phyloP scores from a whole-genome alignment of 176 grass and related monocot genomes.

The Elaeis guineensis region DNA sequence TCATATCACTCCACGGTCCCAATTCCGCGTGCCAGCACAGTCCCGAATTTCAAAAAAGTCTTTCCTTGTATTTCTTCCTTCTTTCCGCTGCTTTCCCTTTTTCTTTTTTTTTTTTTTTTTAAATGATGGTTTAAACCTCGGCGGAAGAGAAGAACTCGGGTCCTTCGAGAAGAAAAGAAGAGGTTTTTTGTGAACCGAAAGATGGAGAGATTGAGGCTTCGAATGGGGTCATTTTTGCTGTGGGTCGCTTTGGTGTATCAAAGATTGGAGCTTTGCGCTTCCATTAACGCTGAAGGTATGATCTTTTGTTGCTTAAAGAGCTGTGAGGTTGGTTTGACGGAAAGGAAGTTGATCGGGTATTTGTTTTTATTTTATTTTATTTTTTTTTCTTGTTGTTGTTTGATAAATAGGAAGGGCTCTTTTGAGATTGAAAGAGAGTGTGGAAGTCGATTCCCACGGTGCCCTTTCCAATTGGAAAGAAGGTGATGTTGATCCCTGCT shows the following conservation, averaged over 20 bases:
- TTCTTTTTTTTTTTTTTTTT: too few relatives aligned
- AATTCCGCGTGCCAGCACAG: too few relatives aligned
- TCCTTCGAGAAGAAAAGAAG: too few relatives aligned
- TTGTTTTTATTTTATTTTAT: constrained; percentile 9
- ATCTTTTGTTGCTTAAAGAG: background rate
- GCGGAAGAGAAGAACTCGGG: too few relatives aligned
- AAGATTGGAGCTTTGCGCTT: constrained; percentile 26
- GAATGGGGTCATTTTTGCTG: constrained; percentile 21
- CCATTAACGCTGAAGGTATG: constrained; percentile 60
- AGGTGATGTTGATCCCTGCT: constrained; percentile 27
- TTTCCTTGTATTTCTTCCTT: too few relatives aligned
- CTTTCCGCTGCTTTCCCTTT: too few relatives aligned
- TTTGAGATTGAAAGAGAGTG: constrained; percentile 34
- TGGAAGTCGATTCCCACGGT: constrained; percentile 28
- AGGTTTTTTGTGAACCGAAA: too few relatives aligned
- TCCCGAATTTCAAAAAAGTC: too few relatives aligned
- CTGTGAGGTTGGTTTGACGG: background rate
- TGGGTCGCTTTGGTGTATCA: constrained; percentile 29
- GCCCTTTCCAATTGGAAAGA: constrained; percentile 36
- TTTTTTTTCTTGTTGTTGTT: constrained; percentile 4
- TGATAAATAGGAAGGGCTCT: constrained; percentile 38
- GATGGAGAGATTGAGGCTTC: constrained; percentile 24
- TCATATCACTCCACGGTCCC: too few relatives aligned
- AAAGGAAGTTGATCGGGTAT: background rate
- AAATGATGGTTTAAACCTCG: too few relatives aligned